These are phyloP conservation scores for Rhinocladiella mackenziei DNA, from an alignment of 2,329 filamentous ascomycete genomes.

Conservation along the genomic window DNA sequence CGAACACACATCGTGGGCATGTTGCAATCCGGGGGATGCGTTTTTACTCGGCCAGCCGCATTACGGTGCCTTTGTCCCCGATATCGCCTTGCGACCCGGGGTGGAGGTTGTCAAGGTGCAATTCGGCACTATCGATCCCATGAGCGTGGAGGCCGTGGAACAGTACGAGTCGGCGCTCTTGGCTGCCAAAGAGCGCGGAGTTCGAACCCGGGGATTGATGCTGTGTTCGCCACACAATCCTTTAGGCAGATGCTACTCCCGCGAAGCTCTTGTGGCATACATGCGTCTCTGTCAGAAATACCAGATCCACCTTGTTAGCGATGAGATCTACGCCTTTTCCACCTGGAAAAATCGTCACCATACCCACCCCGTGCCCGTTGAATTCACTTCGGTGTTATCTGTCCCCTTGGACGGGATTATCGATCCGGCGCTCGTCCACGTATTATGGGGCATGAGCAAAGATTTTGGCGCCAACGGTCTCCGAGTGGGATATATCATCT, in stretches of 20 bases:
- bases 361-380: conserved; percentile 21
- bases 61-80: conserved; percentile 49
- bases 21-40: conserved; percentile 36
- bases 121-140: conserved; percentile 45
- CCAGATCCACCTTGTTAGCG: conserved; percentile 52
- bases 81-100: conserved; percentile 44
- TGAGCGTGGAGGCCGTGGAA: conserved; percentile 40
- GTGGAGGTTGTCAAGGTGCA: conserved; percentile 43
- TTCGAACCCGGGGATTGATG: conserved; percentile 47
- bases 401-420: conserved; percentile 46
- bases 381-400: conserved; percentile 48
- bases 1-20: conserved; percentile 36
- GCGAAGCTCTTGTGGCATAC: conserved; percentile 39
- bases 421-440: conserved; percentile 50
- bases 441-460: conserved; percentile 46
- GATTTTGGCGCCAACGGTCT: conserved; percentile 58
- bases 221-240: conserved; percentile 53
- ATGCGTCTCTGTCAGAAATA: conserved; percentile 51
- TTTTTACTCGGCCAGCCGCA: conserved; percentile 37
- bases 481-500: conserved; percentile 50
- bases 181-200: conserved; percentile 37
- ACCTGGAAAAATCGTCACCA: conserved; percentile 44
- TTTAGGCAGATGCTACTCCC: conserved; percentile 48
- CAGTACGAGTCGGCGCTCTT: conserved; percentile 46
- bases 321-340: conserved; percentile 58